These are phyloP conservation scores for Goniomonas avonlea DNA, from an alignment of 78 protist species.

Conservation along the genomic window DNA sequence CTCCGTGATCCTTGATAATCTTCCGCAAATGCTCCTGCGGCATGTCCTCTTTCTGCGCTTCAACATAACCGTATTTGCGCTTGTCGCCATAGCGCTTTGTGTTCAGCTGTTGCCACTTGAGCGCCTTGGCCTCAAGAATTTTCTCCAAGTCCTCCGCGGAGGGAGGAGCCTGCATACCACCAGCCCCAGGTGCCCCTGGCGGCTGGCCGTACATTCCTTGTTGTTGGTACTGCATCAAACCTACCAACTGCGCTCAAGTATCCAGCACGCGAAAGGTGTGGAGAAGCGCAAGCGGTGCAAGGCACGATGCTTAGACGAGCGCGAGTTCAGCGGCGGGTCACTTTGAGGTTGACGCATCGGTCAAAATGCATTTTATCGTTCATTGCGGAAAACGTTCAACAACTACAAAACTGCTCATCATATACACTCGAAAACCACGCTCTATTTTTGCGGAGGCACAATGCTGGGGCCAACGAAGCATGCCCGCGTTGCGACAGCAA, in stretches of 20 bases:
- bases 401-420: neutral
- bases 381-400: neutral
- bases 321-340: too few relatives aligned
- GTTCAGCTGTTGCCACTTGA: conserved; percentile 83
- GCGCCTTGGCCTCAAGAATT: conserved; percentile 41
- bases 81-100: conserved; percentile 75
- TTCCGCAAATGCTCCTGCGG: conserved; percentile 97
- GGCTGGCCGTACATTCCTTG: too few relatives aligned
- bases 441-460: too few relatives aligned
- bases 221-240: too few relatives aligned
- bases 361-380: neutral
- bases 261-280: too few relatives aligned
- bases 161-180: too few relatives aligned
- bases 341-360: neutral
- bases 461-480: too few relatives aligned
- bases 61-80: conserved; percentile 82
- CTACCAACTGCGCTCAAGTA: too few relatives aligned
- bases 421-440: neutral
- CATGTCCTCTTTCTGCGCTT: conserved; percentile 62
- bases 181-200: too few relatives aligned
- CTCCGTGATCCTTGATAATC: conserved; percentile 97
- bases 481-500: too few relatives aligned
- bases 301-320: too few relatives aligned
- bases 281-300: too few relatives aligned
- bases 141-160: conserved; percentile 13